These are phyloP conservation scores for Scheffersomyces insectosa DNA, from an alignment of 1,139 yeast genomes.

Conservation along the genomic window DNA sequence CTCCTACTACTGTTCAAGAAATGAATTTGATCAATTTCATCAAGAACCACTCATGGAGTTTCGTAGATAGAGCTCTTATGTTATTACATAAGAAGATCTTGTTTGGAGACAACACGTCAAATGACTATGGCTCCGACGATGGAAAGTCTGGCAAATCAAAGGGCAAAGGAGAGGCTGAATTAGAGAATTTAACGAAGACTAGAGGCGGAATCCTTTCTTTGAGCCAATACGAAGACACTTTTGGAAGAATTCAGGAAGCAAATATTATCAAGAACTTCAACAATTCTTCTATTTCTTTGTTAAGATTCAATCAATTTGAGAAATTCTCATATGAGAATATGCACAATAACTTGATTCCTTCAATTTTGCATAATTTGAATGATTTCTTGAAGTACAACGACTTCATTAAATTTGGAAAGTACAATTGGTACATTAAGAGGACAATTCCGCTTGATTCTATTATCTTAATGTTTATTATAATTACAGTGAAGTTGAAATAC, in stretches of 20 bases:
- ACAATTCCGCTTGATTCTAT: conserved; percentile 64
- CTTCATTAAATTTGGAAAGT: conserved; percentile 49
- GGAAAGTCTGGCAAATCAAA: neutral
- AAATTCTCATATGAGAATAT: conserved; percentile 50
- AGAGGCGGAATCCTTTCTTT: conserved; percentile 32
- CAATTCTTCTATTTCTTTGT: conserved; percentile 35
- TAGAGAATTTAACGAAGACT: conserved; percentile 9
- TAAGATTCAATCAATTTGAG: conserved; percentile 35
- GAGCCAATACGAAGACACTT: conserved; percentile 44
- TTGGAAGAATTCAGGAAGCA: conserved; percentile 39
- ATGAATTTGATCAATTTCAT: conserved; percentile 49
- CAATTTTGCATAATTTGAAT: conserved; percentile 57
- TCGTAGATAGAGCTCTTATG: conserved; percentile 58
- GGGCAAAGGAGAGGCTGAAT: neutral
- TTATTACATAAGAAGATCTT: conserved; percentile 56
- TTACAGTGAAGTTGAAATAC: conserved; percentile 54
- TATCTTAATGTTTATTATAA: conserved; percentile 51
- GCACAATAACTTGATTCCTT: conserved; percentile 54
- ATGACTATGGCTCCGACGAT: neutral
- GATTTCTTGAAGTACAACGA: conserved; percentile 53
- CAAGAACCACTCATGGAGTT: conserved; percentile 51
- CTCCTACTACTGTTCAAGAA: conserved; percentile 37
- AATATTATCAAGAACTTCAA: conserved; percentile 40
- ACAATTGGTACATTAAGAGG: conserved; percentile 61
- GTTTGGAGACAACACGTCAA: conserved; percentile 23